Conservation (phyloP, 2,329 filamentous ascomycete species). For the Neopestalotiopsis rosae region DNA sequence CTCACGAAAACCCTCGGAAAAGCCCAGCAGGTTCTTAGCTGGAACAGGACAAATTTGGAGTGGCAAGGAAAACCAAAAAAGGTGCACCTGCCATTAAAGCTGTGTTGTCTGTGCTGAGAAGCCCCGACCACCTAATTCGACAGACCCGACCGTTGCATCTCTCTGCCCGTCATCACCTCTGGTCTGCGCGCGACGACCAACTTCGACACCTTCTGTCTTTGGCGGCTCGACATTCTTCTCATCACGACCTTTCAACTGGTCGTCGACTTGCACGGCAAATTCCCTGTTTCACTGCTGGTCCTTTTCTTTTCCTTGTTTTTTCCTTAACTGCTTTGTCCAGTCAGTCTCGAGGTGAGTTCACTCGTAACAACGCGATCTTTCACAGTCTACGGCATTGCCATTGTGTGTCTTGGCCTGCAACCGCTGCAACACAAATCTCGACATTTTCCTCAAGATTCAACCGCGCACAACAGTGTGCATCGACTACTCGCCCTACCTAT, state of each 20-base stretch:
- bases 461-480: background rate
- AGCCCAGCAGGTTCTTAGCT: background rate
- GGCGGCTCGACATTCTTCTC: background rate
- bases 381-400: background rate
- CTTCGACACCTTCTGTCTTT: background rate
- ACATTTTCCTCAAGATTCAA: background rate
- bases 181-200: background rate
- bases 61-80: background rate
- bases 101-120: constrained; percentile 16
- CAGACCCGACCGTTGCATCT: background rate
- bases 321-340: constrained; percentile 9
- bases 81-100: constrained; percentile 13
- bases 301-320: background rate
- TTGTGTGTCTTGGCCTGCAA: constrained; percentile 1
- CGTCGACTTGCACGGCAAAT: constrained; percentile 1
- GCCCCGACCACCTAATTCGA: background rate
- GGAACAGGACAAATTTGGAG: background rate
- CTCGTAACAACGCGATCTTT: background rate
- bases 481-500: background rate
- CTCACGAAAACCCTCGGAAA: background rate
- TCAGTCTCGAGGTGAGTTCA: constrained; percentile 11
- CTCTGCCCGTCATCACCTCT: background rate
- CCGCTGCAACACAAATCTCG: background rate
- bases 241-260: background rate
- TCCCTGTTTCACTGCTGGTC: background rate